These are phyloP conservation scores for Haplosporangium sp. DNA, from an alignment of 371 early-diverging fungal species.

Conservation along the genomic window DNA sequence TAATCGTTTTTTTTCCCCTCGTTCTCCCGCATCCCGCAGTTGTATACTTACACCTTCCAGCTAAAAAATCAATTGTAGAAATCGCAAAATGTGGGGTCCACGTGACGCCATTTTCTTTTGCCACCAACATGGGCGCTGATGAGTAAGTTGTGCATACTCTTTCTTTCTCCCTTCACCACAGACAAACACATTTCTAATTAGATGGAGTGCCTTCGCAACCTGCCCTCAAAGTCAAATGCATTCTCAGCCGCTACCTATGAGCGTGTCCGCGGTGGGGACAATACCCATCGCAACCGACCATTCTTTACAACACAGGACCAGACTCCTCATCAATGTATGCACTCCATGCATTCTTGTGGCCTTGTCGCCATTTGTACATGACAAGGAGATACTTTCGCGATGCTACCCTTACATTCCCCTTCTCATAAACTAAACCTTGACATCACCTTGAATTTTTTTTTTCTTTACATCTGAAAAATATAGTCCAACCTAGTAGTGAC, in stretches of 20 bases:
- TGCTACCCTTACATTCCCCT: neutral
- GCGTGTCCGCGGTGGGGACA: constrained; percentile 41
- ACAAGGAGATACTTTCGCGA: too few species aligned
- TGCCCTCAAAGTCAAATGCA: constrained; percentile 61
- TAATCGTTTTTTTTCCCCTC: too few species aligned
- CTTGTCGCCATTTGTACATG: too few species aligned
- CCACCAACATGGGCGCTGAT: neutral
- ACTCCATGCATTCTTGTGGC: neutral
- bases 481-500: constrained; percentile 34
- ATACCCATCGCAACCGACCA: constrained; percentile 39
- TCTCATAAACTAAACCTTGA: neutral
- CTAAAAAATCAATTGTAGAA: too few species aligned
- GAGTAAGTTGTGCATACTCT: neutral
- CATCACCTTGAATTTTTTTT: neutral
- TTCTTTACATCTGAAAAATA: neutral
- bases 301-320: constrained; percentile 36
- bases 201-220: constrained; percentile 46
- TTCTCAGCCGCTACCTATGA: constrained; percentile 54
- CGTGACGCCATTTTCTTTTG: neutral
- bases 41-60: too few species aligned
- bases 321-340: constrained; percentile 31
- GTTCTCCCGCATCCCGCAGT: too few species aligned
- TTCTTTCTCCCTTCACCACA: neutral
- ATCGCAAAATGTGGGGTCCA: too few species aligned
- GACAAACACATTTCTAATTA: neutral